A percentile compares a stretch with the other conserved stretches of the same genome.
Conservation (phyloP, 352 stramenopile genomes). For the Globisporangium middletonii region DNA sequence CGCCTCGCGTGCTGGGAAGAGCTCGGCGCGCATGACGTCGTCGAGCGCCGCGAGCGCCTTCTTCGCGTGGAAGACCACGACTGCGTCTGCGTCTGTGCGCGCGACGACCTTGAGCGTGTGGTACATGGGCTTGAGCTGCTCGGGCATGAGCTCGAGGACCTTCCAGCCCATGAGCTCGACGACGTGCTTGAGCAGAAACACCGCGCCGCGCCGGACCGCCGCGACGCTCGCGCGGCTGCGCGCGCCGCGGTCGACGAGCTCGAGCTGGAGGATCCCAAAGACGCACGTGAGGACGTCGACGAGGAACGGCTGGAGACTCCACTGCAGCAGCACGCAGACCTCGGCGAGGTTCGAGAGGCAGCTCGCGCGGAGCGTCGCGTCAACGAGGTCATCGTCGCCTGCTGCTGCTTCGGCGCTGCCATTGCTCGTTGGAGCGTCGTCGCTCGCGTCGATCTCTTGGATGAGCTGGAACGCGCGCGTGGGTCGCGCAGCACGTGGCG, state of each 20-base stretch:
- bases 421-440: not conserved
- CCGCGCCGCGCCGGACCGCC: conserved; percentile 61
- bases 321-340: conserved; percentile 67
- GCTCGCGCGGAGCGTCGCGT: conserved; percentile 69
- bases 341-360: conserved; percentile 87
- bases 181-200: conserved; percentile 76
- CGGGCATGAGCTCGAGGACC: conserved; percentile 64
- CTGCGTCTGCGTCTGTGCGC: conserved; percentile 46
- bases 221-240: conserved; percentile 22
- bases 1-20: conserved; percentile 44
- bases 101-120: conserved; percentile 71
- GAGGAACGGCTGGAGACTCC: conserved; percentile 63
- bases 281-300: conserved; percentile 73
- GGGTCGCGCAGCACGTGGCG: conserved; percentile 1
- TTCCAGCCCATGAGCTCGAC: conserved; percentile 72
- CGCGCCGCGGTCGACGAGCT: conserved; percentile 32
- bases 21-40: conserved; percentile 63
- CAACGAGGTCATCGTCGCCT: conserved; percentile 25
- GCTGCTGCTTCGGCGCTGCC: conserved; percentile 10
- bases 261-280: conserved; percentile 73
- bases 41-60: conserved; percentile 44
- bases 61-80: conserved; percentile 66
- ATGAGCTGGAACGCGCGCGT: conserved; percentile 35
- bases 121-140: conserved; percentile 69
- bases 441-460: conserved; percentile 31